phyloP scores from a whole-genome alignment of 2,329 filamentous ascomycete genomes.

The Rhynchosporium secalis region DNA sequence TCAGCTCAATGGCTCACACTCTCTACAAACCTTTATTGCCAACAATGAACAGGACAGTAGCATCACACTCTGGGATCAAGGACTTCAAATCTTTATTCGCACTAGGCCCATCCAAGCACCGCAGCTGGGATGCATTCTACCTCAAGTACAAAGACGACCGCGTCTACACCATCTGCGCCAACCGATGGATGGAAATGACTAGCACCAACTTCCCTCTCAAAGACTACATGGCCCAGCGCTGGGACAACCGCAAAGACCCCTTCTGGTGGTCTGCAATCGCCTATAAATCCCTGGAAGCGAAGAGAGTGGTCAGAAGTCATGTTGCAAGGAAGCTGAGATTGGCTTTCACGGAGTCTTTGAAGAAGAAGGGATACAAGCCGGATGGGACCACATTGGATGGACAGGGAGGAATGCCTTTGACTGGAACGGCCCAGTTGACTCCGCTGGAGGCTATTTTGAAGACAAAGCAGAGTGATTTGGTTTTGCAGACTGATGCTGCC shows the following conservation, averaged over 20 bases:
- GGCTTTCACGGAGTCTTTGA: conserved; percentile 49
- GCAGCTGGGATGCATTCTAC: background rate
- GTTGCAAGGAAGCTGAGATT: conserved; percentile 45
- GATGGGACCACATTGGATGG: conserved; percentile 32
- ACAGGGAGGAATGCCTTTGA: conserved; percentile 38
- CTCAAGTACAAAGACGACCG: conserved; percentile 10
- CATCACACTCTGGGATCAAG: background rate
- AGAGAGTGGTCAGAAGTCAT: conserved; percentile 49
- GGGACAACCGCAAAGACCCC: conserved; percentile 39
- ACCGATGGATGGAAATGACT: background rate
- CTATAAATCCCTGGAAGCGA: conserved; percentile 38
- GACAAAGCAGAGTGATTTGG: conserved; percentile 32
- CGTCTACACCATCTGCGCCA: conserved; percentile 7
- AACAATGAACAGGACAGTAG: background rate
- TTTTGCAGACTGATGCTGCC: conserved; percentile 32
- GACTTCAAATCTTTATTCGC: background rate
- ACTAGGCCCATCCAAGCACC: background rate
- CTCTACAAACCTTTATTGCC: background rate
- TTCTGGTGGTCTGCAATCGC: conserved; percentile 50
- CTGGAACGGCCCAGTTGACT: conserved; percentile 42
- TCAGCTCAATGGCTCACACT: background rate
- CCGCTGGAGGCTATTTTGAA: conserved; percentile 29
- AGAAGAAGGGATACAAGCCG: conserved; percentile 46
- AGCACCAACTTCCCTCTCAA: background rate
- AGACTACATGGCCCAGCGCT: conserved; percentile 11